Percentiles rank a stretch among this genome's conserved stretches.
These are phyloP conservation scores for Alternaria panax DNA, from an alignment of 2,329 filamentous ascomycete species.

Conservation along the genomic window DNA sequence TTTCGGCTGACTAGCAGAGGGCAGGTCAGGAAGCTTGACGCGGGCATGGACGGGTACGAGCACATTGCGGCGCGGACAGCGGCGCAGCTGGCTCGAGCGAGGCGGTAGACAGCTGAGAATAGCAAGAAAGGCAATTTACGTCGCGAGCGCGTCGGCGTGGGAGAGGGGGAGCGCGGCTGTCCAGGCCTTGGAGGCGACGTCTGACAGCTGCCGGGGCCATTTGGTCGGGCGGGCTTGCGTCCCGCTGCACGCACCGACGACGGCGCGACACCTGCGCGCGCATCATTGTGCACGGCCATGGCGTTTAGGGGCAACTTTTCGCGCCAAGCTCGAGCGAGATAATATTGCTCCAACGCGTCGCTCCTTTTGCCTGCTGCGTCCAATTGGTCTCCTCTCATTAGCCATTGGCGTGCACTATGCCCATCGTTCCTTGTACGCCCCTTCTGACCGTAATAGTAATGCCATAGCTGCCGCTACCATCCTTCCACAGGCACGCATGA, in stretches of 20 bases:
- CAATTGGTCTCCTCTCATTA: slow-evolving; percentile 24
- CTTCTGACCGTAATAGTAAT: slow-evolving; percentile 30
- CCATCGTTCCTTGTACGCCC: slow-evolving; percentile 16
- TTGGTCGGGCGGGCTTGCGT: slow-evolving; percentile 22
- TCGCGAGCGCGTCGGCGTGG: neutral
- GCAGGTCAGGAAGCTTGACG: slow-evolving; percentile 44
- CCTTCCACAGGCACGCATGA: slow-evolving; percentile 24
- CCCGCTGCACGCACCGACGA: slow-evolving; percentile 27
- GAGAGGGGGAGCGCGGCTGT: neutral
- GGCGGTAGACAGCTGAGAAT: neutral
- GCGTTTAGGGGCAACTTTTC: slow-evolving; percentile 32
- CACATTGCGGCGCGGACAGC: slow-evolving; percentile 45
- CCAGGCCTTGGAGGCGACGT: slow-evolving; percentile 4
- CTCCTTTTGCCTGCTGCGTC: slow-evolving; percentile 34
- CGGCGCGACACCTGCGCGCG: slow-evolving; percentile 23
- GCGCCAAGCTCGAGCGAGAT: slow-evolving; percentile 26
- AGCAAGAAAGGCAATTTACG: neutral
- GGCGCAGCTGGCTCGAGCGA: slow-evolving; percentile 20
- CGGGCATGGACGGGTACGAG: slow-evolving; percentile 51
- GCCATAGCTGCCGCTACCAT: slow-evolving; percentile 31
- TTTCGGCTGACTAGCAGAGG: slow-evolving; percentile 45
- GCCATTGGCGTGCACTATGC: slow-evolving; percentile 18
- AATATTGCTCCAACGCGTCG: slow-evolving; percentile 33
- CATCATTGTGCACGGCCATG: slow-evolving; percentile 26
- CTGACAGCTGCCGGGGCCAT: slow-evolving; percentile 22